phyloP scores from a whole-genome alignment of 164 flowering plant species.

The Dillenia turbinata region DNA sequence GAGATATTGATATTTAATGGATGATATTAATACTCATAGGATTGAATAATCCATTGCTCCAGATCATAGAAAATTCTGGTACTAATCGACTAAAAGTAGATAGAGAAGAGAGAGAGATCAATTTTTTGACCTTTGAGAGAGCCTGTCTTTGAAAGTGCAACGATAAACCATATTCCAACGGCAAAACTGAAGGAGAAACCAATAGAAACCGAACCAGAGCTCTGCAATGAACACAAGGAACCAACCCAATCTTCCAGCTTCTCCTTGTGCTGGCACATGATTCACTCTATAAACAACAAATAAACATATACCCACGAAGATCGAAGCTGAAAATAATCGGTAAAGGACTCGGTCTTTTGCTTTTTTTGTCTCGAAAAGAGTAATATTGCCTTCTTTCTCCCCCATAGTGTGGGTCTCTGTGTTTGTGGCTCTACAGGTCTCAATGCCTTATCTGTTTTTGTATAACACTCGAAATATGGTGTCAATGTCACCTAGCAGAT shows the following conservation, averaged over 20 bases:
- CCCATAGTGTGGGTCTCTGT: not conserved
- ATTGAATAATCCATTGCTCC: not conserved
- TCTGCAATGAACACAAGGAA: constrained; percentile 30
- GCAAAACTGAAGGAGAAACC: constrained; percentile 22
- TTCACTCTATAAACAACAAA: constrained; percentile 26
- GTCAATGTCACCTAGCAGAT: no score
- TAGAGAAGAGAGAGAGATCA: no score
- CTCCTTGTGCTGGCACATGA: constrained; percentile 12
- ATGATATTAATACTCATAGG: not conserved
- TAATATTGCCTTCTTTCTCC: constrained; percentile 11
- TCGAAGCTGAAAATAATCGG: constrained; percentile 16
- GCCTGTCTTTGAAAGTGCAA: constrained; percentile 34
- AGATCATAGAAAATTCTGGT: no score
- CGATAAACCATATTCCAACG: constrained; percentile 33
- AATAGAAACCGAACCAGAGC: constrained; percentile 38
- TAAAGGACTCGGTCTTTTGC: constrained; percentile 13
- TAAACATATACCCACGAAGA: constrained; percentile 19
- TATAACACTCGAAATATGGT: no score
- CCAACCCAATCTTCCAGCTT: constrained; percentile 28
- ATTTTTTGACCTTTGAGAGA: constrained; percentile 29
- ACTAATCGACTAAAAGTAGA: not conserved
- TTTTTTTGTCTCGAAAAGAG: constrained; percentile 27
- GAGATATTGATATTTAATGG: no score
- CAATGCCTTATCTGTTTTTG: no score
- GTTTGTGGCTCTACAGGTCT: not conserved